Evolutionary conservation across 768 basidiomycete genomes (phyloP).

Genomic region (Suillus lakei): DNA sequence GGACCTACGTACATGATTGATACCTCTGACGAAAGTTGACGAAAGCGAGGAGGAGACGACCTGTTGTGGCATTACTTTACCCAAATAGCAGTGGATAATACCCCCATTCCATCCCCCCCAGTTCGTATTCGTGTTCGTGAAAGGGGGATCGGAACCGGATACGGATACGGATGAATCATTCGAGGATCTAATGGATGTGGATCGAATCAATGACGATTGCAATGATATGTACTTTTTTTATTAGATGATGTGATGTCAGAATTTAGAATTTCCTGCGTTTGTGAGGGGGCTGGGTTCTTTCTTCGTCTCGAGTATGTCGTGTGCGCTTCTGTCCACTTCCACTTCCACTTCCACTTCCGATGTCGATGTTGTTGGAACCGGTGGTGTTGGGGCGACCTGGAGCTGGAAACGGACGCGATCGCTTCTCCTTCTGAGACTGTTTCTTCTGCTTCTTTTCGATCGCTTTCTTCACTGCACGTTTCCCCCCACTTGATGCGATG

Average conservation of each 20-base stretch:
- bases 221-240: conserved; percentile 3
- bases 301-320: conserved; percentile 14
- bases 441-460: conserved; percentile 92
- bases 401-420: conserved; percentile 66
- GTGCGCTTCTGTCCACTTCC: conserved; percentile 21
- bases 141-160: too few relatives aligned
- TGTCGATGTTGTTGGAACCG: neutral
- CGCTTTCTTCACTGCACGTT: conserved; percentile 81
- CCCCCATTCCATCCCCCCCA: neutral
- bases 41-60: conserved; percentile 1
- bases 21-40: neutral
- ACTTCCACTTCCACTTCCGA: conserved; percentile 11
- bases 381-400: neutral
- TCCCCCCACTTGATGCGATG: conserved; percentile 76
- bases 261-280: conserved; percentile 25
- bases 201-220: neutral
- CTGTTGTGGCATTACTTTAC: neutral
- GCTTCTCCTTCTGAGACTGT: conserved; percentile 87
- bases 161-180: too few relatives aligned
- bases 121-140: too few relatives aligned
- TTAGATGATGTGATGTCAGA: neutral
- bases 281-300: conserved; percentile 17
- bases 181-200: neutral
- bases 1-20: conserved; percentile 1
- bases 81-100: conserved; percentile 5